phyloP scores from a whole-genome alignment of 768 basidiomycete species.

The Dentipellis sp. region DNA sequence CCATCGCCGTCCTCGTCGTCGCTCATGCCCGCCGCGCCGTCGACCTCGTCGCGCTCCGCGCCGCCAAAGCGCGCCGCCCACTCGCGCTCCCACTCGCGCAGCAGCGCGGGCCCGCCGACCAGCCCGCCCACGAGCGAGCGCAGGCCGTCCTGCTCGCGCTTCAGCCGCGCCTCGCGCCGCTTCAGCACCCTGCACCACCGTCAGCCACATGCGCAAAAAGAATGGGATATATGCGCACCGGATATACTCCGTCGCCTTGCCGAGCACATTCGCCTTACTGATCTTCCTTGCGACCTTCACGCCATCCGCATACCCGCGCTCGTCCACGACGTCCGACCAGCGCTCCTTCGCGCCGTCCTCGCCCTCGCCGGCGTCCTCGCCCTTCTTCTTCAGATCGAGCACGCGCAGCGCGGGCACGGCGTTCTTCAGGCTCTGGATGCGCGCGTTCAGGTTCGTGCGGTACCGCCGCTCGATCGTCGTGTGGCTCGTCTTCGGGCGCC shows the following conservation, averaged over 20 bases:
- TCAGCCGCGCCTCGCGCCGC: constrained; percentile 61
- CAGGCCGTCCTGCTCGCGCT: constrained; percentile 67
- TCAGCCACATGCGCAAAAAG: neutral
- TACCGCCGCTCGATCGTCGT: constrained; percentile 86
- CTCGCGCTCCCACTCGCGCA: constrained; percentile 68
- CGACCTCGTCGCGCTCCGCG: constrained; percentile 56
- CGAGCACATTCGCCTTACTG: constrained; percentile 84
- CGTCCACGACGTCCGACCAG: constrained; percentile 54
- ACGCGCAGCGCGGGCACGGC: constrained; percentile 80
- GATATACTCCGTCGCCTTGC: constrained; percentile 89
- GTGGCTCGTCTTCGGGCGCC: constrained; percentile 76
- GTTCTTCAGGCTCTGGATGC: constrained; percentile 71
- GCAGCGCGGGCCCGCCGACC: constrained; percentile 62
- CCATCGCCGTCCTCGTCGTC: constrained; percentile 46
- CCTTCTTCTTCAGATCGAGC: constrained; percentile 40
- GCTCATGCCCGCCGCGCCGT: constrained; percentile 30
- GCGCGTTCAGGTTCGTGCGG: constrained; percentile 81
- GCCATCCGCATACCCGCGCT: constrained; percentile 84
- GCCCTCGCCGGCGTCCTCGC: neutral
- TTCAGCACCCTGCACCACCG: constrained; percentile 54
- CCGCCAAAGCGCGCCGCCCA: constrained; percentile 72
- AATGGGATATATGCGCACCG: constrained; percentile 26
- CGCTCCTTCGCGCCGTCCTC: neutral
- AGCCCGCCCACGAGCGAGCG: constrained; percentile 60
- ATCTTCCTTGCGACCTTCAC: constrained; percentile 87